Evolutionary conservation across 164 flowering plant species (phyloP), one percentile per base, ranked within the genome.

Genomic region (Sedum album): DNA sequence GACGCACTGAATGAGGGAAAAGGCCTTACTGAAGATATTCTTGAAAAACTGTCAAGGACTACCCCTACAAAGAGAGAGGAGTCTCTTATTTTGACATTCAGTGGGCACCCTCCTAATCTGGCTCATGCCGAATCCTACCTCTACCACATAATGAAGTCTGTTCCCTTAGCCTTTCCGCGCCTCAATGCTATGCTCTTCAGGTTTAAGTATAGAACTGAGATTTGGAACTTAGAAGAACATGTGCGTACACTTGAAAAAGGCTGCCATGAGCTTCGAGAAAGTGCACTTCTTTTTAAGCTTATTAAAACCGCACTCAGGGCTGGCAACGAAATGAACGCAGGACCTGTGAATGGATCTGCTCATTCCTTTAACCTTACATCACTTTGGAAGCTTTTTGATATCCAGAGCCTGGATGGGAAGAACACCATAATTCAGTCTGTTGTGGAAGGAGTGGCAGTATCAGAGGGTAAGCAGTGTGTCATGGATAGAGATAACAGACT

Each of bases 41-140:
- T 86, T 2, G 86, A 85, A 44, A 86, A 81, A 73, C 87, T 86
- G 5, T 69, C 71, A 3, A 72, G 72, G 67, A 77, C 83, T 2
- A 72, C 83, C 31, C 87, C 85, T 5, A 79, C 87, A 0, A 65
- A 75, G 64, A 84, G 85, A 70, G 88, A 86, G 65, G 71, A 77
- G 61, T 70, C 77, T 1, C 67, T 71, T 20, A 80, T 86, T 61
- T 76, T 80, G 0, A 74, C 78, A 1, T 86, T 78, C 60, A 44
- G 66, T 2, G 87, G 88, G 8, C 87, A 84, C 42, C 76, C 78
- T 6, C 66, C 75, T 17, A 79, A 71, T 33, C 83, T 86, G 1
- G 88, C 91, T 1, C 84, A 81, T 70, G 88, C 91, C 2, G 88
- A 86, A 67, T 80, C 85, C 31, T 86, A 85, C 76, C 79, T 83